phyloP scores from a whole-genome alignment of 2,329 filamentous ascomycete species.

The Achaetomium macrosporum region DNA sequence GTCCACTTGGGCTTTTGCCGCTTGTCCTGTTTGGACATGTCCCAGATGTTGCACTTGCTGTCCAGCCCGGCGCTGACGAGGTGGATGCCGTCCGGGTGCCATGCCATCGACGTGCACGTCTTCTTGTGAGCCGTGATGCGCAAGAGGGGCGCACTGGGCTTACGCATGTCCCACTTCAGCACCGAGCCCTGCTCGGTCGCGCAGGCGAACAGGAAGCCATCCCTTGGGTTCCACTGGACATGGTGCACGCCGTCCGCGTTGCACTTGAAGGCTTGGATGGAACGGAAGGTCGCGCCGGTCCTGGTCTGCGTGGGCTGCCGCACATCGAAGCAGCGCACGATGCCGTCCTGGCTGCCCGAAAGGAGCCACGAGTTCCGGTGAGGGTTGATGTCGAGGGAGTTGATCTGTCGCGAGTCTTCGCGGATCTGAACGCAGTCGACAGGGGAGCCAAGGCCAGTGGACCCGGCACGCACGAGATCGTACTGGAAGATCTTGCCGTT shows the following conservation, averaged over 20 bases:
- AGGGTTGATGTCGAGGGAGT: slow-evolving; percentile 58
- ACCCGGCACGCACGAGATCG: slow-evolving; percentile 47
- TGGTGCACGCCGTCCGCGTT: slow-evolving; percentile 54
- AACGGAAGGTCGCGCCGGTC: slow-evolving; percentile 45
- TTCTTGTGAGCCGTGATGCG: slow-evolving; percentile 58
- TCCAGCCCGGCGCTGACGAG: slow-evolving; percentile 59
- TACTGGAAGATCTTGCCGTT: slow-evolving; percentile 62
- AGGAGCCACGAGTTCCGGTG: slow-evolving; percentile 52
- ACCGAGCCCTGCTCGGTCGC: slow-evolving; percentile 57
- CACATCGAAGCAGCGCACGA: slow-evolving; percentile 57
- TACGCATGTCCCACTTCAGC: slow-evolving; percentile 59
- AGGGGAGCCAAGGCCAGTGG: slow-evolving; percentile 35
- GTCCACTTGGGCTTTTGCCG: slow-evolving; percentile 59
- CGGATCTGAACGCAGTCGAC: slow-evolving; percentile 53
- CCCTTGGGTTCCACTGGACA: slow-evolving; percentile 59
- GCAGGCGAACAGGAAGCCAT: slow-evolving; percentile 58
- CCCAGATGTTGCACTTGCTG: slow-evolving; percentile 59
- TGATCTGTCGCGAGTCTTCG: slow-evolving; percentile 59
- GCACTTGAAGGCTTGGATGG: slow-evolving; percentile 42
- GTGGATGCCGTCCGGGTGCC: slow-evolving; percentile 64
- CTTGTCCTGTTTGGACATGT: slow-evolving; percentile 55
- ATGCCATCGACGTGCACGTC: slow-evolving; percentile 54
- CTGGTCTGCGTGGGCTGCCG: slow-evolving; percentile 43
- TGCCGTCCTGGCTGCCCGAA: slow-evolving; percentile 59
- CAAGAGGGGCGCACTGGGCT: slow-evolving; percentile 46